Conservation (phyloP, 2,329 filamentous ascomycete species). For the Bipolaris sorokiniana region DNA sequence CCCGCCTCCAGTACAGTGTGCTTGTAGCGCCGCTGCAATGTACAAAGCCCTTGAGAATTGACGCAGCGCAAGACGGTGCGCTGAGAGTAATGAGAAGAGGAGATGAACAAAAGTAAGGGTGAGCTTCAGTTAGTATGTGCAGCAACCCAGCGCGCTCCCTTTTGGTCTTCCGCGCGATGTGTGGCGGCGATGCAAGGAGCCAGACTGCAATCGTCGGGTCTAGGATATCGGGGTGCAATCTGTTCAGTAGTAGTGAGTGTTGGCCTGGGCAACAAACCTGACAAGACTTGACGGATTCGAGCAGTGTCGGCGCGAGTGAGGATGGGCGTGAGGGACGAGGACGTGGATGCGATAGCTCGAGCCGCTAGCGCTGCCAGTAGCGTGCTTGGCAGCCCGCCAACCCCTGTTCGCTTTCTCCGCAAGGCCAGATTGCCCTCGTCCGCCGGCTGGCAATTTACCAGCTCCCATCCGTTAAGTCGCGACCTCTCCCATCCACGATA, state of each 20-base stretch:
- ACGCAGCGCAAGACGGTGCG: constrained; percentile 29
- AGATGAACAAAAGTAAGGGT: constrained; percentile 19
- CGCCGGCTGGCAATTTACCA: constrained; percentile 24
- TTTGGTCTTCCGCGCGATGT: constrained; percentile 16
- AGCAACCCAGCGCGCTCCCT: constrained; percentile 27
- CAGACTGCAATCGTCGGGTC: neutral
- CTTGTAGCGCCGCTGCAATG: constrained; percentile 27
- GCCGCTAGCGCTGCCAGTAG: constrained; percentile 8
- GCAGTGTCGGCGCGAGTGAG: constrained; percentile 23
- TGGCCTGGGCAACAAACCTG: constrained; percentile 24
- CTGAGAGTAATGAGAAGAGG: constrained; percentile 31
- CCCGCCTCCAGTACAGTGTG: constrained; percentile 36
- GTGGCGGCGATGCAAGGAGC: constrained; percentile 2
- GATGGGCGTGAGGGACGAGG: constrained; percentile 17
- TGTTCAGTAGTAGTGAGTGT: constrained; percentile 9
- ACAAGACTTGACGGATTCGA: constrained; percentile 15
- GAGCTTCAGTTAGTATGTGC: constrained; percentile 6
- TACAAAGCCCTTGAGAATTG: constrained; percentile 36
- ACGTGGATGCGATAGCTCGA: constrained; percentile 21
- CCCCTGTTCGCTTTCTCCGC: constrained; percentile 31
- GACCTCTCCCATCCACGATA: constrained; percentile 19
- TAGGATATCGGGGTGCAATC: neutral
- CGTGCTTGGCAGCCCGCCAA: constrained; percentile 24
- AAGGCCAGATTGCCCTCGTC: constrained; percentile 36
- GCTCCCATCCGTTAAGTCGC: constrained; percentile 25